These are phyloP conservation scores for Hyphopichia pseudoburtonii DNA, from an alignment of 1,139 yeast genomes.

Conservation along the genomic window DNA sequence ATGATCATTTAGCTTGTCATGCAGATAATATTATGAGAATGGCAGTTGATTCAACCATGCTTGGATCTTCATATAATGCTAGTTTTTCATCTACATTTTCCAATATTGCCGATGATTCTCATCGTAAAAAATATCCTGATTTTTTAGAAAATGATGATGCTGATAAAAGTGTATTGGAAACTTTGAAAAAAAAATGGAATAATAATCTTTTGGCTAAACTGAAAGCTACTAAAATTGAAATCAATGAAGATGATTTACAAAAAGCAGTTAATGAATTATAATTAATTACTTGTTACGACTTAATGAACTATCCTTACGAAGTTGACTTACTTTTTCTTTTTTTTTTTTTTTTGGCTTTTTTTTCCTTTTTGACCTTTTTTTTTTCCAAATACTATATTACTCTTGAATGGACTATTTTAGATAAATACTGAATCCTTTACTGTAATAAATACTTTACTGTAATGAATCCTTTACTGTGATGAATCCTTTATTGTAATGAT, in stretches of 20 bases:
- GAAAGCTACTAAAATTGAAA: constrained; percentile 28
- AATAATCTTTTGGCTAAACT: constrained; percentile 14
- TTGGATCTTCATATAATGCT: constrained; percentile 38
- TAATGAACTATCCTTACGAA: not conserved
- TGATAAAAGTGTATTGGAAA: constrained; percentile 31
- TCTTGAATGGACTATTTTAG: too few relatives aligned
- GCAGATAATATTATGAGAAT: constrained; percentile 48
- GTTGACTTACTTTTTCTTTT: not conserved
- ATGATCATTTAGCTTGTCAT: constrained; percentile 48
- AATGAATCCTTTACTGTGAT: too few relatives aligned
- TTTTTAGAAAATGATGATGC: constrained; percentile 29
- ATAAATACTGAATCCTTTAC: too few relatives aligned
- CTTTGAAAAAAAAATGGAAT: constrained; percentile 21
- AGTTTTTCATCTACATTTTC: constrained; percentile 37
- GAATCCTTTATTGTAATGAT: too few relatives aligned
- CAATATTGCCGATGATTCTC: constrained; percentile 34
- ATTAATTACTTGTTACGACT: not conserved
- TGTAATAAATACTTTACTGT: too few relatives aligned
- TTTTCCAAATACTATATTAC: too few relatives aligned
- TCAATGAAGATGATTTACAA: constrained; percentile 38
- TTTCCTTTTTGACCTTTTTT: not conserved
- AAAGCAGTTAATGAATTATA: constrained; percentile 19
- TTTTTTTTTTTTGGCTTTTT: not conserved
- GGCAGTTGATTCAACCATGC: constrained; percentile 52
- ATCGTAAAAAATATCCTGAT: constrained; percentile 16